These are phyloP conservation scores for Striga asiatica DNA, from an alignment of 257 asterid genomes.

Conservation along the genomic window DNA sequence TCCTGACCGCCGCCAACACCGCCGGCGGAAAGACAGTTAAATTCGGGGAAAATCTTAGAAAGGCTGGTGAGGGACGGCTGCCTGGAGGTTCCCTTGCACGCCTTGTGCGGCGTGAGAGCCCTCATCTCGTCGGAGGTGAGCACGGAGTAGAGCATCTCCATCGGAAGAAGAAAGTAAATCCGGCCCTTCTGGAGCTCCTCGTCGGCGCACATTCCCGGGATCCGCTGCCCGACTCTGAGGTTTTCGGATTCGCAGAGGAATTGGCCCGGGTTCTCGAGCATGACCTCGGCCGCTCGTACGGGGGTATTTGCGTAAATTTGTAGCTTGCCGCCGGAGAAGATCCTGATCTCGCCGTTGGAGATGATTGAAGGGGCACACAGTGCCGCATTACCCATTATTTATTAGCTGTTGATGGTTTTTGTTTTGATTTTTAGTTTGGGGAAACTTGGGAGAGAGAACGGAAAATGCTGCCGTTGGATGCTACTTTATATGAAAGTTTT, in stretches of 20 bases:
- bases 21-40: slow-evolving; percentile 32
- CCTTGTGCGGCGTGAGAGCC: slow-evolving; percentile 18
- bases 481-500: too few species aligned
- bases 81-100: slow-evolving; percentile 32
- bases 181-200: slow-evolving; percentile 46
- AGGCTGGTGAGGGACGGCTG: slow-evolving; percentile 18
- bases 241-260: slow-evolving; percentile 40
- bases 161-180: slow-evolving; percentile 44
- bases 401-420: too few species aligned
- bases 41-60: slow-evolving; percentile 41
- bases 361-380: slow-evolving; percentile 48
- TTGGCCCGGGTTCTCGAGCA: slow-evolving; percentile 53
- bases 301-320: slow-evolving; percentile 29
- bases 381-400: slow-evolving; percentile 62
- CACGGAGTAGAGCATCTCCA: slow-evolving; percentile 67
- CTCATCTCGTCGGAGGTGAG: slow-evolving; percentile 47
- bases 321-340: slow-evolving; percentile 35
- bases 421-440: too few species aligned
- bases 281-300: slow-evolving; percentile 42
- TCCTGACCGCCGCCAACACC: slow-evolving; percentile 8
- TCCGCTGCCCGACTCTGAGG: slow-evolving; percentile 40
- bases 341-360: slow-evolving; percentile 29
- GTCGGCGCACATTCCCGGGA: slow-evolving; percentile 44
- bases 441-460: too few species aligned
- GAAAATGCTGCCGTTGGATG: too few species aligned